These are phyloP conservation scores for Neurospora sp. DNA, from an alignment of 495 filamentous ascomycete species.

Conservation along the genomic window DNA sequence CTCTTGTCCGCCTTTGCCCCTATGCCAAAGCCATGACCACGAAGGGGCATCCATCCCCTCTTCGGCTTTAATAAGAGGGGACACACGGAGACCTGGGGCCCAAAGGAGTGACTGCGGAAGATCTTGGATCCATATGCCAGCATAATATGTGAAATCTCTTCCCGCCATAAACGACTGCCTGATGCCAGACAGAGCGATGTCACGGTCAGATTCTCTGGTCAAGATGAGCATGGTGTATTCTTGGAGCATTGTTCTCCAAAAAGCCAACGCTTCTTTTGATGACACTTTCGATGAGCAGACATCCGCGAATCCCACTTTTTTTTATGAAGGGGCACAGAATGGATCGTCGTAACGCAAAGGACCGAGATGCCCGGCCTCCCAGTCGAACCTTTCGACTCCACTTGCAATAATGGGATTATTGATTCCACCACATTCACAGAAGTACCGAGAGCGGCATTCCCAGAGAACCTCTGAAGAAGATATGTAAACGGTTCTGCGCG, in stretches of 20 bases:
- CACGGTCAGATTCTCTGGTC: not conserved
- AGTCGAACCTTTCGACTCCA: not conserved
- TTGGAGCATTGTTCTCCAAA: not conserved
- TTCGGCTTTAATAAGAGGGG: not conserved
- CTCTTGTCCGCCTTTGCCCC: not conserved
- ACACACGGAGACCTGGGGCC: not conserved
- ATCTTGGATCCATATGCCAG: constrained; percentile 8
- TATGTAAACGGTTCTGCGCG: not conserved
- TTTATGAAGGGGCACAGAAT: not conserved
- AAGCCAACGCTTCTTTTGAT: not conserved
- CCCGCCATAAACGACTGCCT: not conserved
- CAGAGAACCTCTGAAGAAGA: not conserved
- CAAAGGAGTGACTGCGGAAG: not conserved
- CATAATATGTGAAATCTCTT: constrained; percentile 4
- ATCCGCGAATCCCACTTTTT: not conserved
- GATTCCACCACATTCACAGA: not conserved
- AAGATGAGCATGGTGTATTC: not conserved
- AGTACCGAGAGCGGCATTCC: not conserved
- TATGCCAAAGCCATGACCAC: not conserved
- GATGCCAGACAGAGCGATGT: not conserved
- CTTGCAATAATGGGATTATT: not conserved
- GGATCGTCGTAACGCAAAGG: not conserved
- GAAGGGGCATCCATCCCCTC: not conserved
- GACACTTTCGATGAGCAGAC: not conserved
- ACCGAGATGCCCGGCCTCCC: not conserved